A percentile compares a stretch with the other conserved stretches of the same genome.
Conservation (phyloP, 805 yeast genomes). For the Nakazawaea anatomiae region DNA sequence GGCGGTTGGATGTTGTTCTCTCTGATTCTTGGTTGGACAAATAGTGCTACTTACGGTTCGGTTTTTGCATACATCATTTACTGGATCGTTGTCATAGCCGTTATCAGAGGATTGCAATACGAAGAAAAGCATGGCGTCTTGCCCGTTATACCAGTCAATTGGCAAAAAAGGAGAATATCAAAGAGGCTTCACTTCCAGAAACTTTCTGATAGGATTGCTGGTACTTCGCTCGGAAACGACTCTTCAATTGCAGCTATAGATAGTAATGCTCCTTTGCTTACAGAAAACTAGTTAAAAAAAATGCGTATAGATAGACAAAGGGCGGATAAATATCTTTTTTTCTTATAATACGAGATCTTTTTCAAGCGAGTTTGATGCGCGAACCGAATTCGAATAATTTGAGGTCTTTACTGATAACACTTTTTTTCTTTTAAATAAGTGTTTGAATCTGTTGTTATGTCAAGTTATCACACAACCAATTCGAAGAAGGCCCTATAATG, state of each 20-base stretch:
- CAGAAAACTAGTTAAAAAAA: neutral
- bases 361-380: too few relatives aligned
- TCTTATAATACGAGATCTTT: too few relatives aligned
- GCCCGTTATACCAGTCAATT: conserved; percentile 48
- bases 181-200: conserved; percentile 23
- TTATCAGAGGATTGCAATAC: conserved; percentile 25
- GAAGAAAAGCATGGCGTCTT: conserved; percentile 54
- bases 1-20: conserved; percentile 43
- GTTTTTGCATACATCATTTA: conserved; percentile 31
- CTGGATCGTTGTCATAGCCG: conserved; percentile 29
- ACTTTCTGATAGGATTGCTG: conserved; percentile 17
- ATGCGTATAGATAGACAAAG: too few relatives aligned
- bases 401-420: too few relatives aligned
- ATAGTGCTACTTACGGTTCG: conserved; percentile 70
- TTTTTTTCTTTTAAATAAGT: too few relatives aligned
- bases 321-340: too few relatives aligned
- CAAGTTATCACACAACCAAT: too few relatives aligned
- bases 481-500: too few relatives aligned
- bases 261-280: neutral
- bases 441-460: too few relatives aligned
- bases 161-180: conserved; percentile 48
- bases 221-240: neutral
- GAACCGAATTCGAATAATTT: too few relatives aligned
- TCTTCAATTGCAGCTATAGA: neutral
- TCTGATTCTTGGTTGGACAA: conserved; percentile 77